Evolutionary conservation across 441 rosid species (phyloP).

Genomic region (Populus hybrid): DNA sequence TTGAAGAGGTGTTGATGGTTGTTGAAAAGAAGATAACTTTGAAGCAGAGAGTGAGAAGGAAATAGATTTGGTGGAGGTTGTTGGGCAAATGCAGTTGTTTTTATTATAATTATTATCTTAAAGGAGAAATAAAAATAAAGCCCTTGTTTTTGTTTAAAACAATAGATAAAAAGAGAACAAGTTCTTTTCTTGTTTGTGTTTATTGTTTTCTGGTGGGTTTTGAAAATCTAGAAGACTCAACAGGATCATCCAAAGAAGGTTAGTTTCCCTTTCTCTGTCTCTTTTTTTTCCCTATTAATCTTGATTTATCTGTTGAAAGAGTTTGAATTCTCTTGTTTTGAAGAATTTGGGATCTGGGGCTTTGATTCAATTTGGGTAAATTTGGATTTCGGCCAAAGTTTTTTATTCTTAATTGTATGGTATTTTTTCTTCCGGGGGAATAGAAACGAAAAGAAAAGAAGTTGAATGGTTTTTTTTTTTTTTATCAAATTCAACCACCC

Average conservation of each 20-base stretch:
- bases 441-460: background rate
- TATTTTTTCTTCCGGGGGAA: too few relatives aligned
- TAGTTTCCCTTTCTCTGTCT: background rate
- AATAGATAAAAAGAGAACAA: background rate
- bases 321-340: background rate
- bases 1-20: background rate
- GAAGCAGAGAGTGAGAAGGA: background rate
- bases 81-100: too few relatives aligned
- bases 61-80: background rate
- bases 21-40: slow-evolving; percentile 15
- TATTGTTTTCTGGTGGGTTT: slow-evolving; percentile 4
- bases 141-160: background rate
- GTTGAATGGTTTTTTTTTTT: background rate
- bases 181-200: slow-evolving; percentile 10
- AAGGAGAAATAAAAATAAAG: too few relatives aligned
- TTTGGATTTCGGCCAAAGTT: background rate
- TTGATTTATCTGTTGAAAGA: background rate
- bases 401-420: too few relatives aligned
- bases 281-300: background rate
- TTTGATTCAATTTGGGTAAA: background rate
- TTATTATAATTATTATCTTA: too few relatives aligned
- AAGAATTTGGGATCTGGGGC: background rate
- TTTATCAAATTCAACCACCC: background rate
- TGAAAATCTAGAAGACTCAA: slow-evolving; percentile 41
- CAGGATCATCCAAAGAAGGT: slow-evolving; percentile 63